Conservation (phyloP, 305 asterid species). For the Fraxinus dipetala region DNA sequence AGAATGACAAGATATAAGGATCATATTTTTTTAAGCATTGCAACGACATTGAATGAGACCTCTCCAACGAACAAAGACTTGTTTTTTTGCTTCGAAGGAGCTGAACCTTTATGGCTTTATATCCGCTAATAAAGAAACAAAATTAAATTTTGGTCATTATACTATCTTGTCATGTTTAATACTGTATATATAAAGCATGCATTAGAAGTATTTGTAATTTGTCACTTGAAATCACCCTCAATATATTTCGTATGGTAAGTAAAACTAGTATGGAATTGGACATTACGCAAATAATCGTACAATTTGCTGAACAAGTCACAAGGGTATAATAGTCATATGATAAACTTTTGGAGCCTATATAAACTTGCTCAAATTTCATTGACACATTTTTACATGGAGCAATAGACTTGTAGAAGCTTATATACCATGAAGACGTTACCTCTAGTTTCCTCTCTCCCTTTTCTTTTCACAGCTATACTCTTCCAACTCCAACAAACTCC, state of each 20-base stretch:
- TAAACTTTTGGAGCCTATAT: neutral
- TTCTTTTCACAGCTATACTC: slow-evolving; percentile 23
- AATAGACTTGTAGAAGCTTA: neutral
- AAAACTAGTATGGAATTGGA: neutral
- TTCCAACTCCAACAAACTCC: slow-evolving; percentile 27
- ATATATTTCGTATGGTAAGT: neutral
- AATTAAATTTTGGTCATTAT: neutral
- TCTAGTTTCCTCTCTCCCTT: slow-evolving; percentile 17
- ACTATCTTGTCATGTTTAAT: neutral
- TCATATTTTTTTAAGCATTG: neutral
- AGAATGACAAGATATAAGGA: neutral
- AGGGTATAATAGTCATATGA: neutral
- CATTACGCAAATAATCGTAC: neutral
- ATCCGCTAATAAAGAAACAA: neutral
- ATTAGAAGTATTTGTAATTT: neutral
- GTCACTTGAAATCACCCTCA: neutral
- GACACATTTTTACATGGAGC: neutral
- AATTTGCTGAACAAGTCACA: neutral
- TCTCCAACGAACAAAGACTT: too few relatives aligned
- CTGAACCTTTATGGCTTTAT: neutral
- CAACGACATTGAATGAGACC: neutral
- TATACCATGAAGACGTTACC: slow-evolving; percentile 23
- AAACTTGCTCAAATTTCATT: neutral
- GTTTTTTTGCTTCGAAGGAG: neutral
- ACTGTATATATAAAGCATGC: neutral